Evolutionary conservation across 2,329 filamentous ascomycete genomes (phyloP), one percentile per base, ranked within the genome.

Genomic region (Colletotrichum sp.): DNA sequence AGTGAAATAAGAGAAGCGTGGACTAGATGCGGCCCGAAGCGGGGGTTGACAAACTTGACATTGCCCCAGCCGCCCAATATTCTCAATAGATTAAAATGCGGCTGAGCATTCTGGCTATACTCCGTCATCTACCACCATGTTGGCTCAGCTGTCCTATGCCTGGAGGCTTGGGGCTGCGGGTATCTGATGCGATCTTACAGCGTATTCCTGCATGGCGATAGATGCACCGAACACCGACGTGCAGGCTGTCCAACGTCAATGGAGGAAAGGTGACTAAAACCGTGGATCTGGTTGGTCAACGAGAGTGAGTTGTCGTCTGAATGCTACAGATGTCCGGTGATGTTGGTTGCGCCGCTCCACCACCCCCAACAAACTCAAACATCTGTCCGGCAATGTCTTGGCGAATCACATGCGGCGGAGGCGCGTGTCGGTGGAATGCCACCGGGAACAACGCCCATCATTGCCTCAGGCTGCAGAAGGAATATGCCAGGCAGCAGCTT

Each of bases 1-100:
- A n/a, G n/a, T n/a, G n/a, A n/a, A n/a, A n/a, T n/a, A n/a, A n/a
- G n/a, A n/a, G n/a, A n/a, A n/a, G n/a, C n/a, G n/a, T 69, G 9
- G 9, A 39, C 16, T 1, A n/a, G 64, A 12, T 13, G 65, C 36
- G 4, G 10, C 4, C 44, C 44, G 10, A 13, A 26, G n/a, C 5
- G 21, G 16, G 21, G 12, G 3, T 39, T 21, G 4, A 55, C 62
- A 16, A 26, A 72, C 72, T 75, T 78, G 60, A 79, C 78, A 30
- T 79, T 79, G 0, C 77, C 79, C 78, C 74, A 79, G 28, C 78
- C 78, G 2, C 79, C 79, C 49, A 79, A 21, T 15, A 79, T 72
- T 13, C 76, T 66, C 2, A 79, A 49, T 4, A 80, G 49, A n/a
- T 59, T 69, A 6, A 76, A 69, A 26, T 64, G 63, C 66, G 64